These are phyloP conservation scores for Calonectria naviculata DNA, from an alignment of 2,329 filamentous ascomycete genomes.

Conservation along the genomic window DNA sequence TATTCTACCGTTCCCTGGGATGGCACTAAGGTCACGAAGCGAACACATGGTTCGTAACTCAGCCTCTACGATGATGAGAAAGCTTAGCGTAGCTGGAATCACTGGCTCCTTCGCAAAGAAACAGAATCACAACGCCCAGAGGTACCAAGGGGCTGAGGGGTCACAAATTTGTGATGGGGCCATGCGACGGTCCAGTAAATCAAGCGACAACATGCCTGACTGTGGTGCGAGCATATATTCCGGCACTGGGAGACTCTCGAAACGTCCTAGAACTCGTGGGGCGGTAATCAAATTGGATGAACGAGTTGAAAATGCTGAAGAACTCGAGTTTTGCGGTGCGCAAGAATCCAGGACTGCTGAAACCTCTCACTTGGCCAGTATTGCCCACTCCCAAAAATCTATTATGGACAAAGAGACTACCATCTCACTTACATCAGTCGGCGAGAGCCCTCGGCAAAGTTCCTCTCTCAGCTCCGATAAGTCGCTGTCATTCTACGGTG, in stretches of 20 bases:
- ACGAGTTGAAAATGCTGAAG: neutral
- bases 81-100: constrained; percentile 85
- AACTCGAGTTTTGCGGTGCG: constrained; percentile 1
- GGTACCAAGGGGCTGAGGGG: constrained; percentile 16
- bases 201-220: constrained; percentile 23
- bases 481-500: neutral
- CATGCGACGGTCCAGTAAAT: constrained; percentile 19
- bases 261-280: constrained; percentile 15
- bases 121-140: constrained; percentile 64
- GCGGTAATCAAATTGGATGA: constrained; percentile 13
- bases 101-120: constrained; percentile 80
- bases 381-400: neutral
- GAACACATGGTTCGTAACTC: constrained; percentile 81
- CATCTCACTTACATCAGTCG: constrained; percentile 11
- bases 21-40: constrained; percentile 72
- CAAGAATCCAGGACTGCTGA: constrained; percentile 13
- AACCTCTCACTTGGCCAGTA: constrained; percentile 16
- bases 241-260: constrained; percentile 18
- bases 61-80: constrained; percentile 89
- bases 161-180: neutral
- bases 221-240: constrained; percentile 23
- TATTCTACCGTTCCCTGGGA: constrained; percentile 83
- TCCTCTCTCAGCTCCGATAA: constrained; percentile 14
- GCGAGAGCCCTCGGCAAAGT: constrained; percentile 20
- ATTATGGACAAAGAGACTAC: neutral